Percentiles rank a stretch among this genome's conserved stretches.
Evolutionary conservation across 495 filamentous ascomycete species (phyloP).

Genomic region (Amniculicola lignicola): DNA sequence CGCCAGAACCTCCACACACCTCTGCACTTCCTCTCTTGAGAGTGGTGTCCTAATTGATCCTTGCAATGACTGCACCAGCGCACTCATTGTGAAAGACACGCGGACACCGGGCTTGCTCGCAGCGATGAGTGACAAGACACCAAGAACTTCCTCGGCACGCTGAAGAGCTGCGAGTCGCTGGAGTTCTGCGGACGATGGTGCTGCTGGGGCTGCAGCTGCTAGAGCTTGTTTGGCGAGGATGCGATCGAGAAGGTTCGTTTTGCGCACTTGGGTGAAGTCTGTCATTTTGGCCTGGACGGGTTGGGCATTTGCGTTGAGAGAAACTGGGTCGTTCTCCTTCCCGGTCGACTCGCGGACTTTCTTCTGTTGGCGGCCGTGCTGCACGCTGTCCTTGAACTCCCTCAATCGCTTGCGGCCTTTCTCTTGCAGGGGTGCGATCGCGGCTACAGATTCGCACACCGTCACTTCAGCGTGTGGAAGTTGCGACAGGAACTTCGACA

Average conservation of each 20-base stretch:
- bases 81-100: slow-evolving; percentile 59
- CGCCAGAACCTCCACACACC: slow-evolving; percentile 56
- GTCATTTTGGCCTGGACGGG: slow-evolving; percentile 30
- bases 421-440: slow-evolving; percentile 45
- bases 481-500: slow-evolving; percentile 48
- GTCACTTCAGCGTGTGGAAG: slow-evolving; percentile 57
- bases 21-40: slow-evolving; percentile 55
- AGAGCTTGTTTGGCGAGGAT: slow-evolving; percentile 58
- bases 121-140: slow-evolving; percentile 56
- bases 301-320: slow-evolving; percentile 24
- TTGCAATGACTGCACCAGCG: slow-evolving; percentile 56
- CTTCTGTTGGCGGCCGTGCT: slow-evolving; percentile 23
- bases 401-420: slow-evolving; percentile 61
- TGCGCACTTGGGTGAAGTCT: slow-evolving; percentile 32
- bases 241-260: slow-evolving; percentile 55
- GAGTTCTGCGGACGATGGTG: slow-evolving; percentile 48
- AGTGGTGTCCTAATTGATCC: slow-evolving; percentile 61
- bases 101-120: slow-evolving; percentile 34
- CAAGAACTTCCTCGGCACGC: slow-evolving; percentile 58
- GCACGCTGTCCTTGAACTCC: slow-evolving; percentile 41
- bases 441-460: slow-evolving; percentile 46
- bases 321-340: slow-evolving; percentile 45
- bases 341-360: slow-evolving; percentile 35
- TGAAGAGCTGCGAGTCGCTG: slow-evolving; percentile 57
- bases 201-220: slow-evolving; percentile 42